Base-by-base conservation (phyloP, 2,329 filamentous ascomycete genomes). In the Didymella exigua region DNA sequence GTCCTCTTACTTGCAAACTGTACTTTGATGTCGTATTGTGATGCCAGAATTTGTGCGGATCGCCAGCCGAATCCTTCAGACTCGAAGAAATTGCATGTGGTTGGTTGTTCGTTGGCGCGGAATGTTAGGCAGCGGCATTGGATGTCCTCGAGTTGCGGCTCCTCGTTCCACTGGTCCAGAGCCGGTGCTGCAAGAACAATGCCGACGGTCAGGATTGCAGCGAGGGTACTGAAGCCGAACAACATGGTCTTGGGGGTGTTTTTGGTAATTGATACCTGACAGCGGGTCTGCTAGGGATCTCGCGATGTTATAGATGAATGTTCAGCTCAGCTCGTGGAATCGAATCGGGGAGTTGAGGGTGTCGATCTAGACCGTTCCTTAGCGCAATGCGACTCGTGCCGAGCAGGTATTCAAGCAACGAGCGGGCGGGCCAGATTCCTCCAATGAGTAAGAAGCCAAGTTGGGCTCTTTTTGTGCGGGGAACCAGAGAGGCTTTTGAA, bases 51-150 rank as follows among this genome's bases (percentile, higher is more conserved):
- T n/a, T 60, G 60, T 5, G 68, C 68, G 0, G 62, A 57, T 14
- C 60, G 38, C 67, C 67, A 71, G 49, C 62, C 59, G 6, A 70
- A 59, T 1, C 56, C 54, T 19, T 65, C 61, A 1, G 62, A 59
- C 37, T 60, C 60, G 21, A 67, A 46, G 33, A 65, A 59, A 4
- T 60, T 57, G 63, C 68, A 71, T 9, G 59, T 26, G 1, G 53
- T 59, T 10, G 67, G 65, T 30, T 44, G 48, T 16, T 62, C 52
- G 29, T 59, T 56, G 10, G 61, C 54, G 7, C 62, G 63, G 45
- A 68, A 66, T 19, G 65, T 62, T 0, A 71, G 41, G 42, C 68
- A 71, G 42, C 63, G 63, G 44, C 68, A 71, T 33, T 63, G 56
- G 2, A 71, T 49, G 30, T 64, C 62, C 36, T 63, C 56, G 11